A percentile compares a stretch with the other conserved stretches of the same genome.
Conservation (phyloP, 148 eudicot genomes). For the Dysphania ambrosioides region DNA sequence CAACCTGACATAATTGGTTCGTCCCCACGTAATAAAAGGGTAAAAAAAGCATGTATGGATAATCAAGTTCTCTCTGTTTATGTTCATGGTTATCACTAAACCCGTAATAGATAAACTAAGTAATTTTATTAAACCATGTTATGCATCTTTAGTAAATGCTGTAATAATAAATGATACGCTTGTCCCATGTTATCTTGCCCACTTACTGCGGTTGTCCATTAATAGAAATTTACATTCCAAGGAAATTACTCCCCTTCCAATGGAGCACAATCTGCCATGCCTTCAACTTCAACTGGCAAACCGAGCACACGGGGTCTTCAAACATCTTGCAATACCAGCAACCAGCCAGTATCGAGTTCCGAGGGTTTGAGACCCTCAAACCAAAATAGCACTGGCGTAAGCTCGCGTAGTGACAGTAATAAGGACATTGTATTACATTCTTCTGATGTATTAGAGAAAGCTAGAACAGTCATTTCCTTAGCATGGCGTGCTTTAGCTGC, state of each 20-base stretch:
- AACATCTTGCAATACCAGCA: constrained; percentile 30
- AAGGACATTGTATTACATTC: constrained; percentile 38
- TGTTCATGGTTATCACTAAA: too few species aligned
- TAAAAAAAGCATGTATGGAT: too few species aligned
- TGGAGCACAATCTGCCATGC: constrained; percentile 24
- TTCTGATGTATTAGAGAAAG: constrained; percentile 63
- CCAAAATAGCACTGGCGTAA: constrained; percentile 18
- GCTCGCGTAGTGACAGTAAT: constrained; percentile 14
- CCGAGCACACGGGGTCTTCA: constrained; percentile 27
- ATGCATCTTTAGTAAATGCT: too few species aligned
- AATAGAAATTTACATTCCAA: too few species aligned
- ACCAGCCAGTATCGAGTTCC: constrained; percentile 23
- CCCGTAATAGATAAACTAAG: too few species aligned
- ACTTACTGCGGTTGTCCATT: too few species aligned
- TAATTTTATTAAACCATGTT: too few species aligned
- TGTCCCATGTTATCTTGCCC: too few species aligned
- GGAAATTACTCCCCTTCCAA: constrained; percentile 24
- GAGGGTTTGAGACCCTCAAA: constrained; percentile 26
- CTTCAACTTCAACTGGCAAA: constrained; percentile 27
- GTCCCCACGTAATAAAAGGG: too few species aligned
- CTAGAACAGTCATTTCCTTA: constrained; percentile 76
- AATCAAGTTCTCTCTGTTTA: too few species aligned
- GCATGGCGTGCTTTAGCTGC: constrained; percentile 90
- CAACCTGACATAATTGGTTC: too few species aligned
- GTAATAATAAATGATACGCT: too few species aligned